Evolutionary conservation across 352 stramenopile species (phyloP).

Genomic region (Phytophthora quininea): DNA sequence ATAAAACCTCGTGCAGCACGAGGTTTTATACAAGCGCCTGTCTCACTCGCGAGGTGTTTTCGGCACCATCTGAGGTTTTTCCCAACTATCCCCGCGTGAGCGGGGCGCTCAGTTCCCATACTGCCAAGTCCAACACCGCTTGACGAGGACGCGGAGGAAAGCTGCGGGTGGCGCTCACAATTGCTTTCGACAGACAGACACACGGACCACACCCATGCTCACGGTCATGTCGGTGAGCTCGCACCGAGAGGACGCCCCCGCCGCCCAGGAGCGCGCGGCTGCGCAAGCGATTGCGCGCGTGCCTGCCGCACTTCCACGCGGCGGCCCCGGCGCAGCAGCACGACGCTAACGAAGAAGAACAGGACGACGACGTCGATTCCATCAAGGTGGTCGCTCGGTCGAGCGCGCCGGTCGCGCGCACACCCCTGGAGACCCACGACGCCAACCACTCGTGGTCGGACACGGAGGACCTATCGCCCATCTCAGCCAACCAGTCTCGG

Average conservation of each 20-base stretch:
- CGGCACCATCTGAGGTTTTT: slow-evolving; percentile 22
- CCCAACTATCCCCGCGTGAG: slow-evolving; percentile 28
- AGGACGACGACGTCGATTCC: neutral
- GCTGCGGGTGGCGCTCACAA: slow-evolving; percentile 34
- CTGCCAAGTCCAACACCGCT: no score
- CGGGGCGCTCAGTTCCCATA: slow-evolving; percentile 16
- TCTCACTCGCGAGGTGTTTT: slow-evolving; percentile 19
- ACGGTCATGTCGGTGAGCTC: slow-evolving; percentile 30
- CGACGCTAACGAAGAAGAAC: slow-evolving; percentile 1
- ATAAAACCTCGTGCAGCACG: neutral
- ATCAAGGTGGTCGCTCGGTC: slow-evolving; percentile 11
- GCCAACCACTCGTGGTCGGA: slow-evolving; percentile 51
- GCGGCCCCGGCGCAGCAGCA: slow-evolving; percentile 3
- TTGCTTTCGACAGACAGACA: slow-evolving; percentile 12
- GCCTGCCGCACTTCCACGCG: slow-evolving; percentile 32
- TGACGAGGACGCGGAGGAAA: slow-evolving; percentile 1
- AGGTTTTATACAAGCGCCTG: neutral
- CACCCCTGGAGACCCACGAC: slow-evolving; percentile 7
- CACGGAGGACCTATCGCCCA: slow-evolving; percentile 43
- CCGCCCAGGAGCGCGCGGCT: slow-evolving; percentile 26
- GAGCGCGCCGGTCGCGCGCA: slow-evolving; percentile 4
- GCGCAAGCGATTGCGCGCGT: slow-evolving; percentile 34
- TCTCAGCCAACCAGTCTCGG: slow-evolving; percentile 22
- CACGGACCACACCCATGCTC: slow-evolving; percentile 10
- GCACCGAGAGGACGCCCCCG: neutral